These are phyloP conservation scores for Linum usitatissimum DNA, from an alignment of 345 rosid species.

Conservation along the genomic window DNA sequence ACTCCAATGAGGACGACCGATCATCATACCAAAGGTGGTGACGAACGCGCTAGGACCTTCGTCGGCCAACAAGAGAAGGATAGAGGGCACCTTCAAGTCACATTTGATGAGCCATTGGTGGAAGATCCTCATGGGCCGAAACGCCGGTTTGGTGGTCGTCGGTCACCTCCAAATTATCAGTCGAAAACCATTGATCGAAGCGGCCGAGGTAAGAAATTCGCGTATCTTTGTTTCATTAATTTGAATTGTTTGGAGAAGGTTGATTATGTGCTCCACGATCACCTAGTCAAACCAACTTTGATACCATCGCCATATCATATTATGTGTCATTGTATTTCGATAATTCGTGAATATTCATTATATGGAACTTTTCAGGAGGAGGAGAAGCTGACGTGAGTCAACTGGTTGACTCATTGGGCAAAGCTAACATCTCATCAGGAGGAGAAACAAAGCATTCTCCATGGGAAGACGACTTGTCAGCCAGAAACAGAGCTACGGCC, in stretches of 20 bases:
- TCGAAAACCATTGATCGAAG: conserved; percentile 45
- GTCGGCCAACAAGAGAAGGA: neutral
- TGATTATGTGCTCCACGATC: too few species aligned
- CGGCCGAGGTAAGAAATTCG: conserved; percentile 22
- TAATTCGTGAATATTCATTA: too few species aligned
- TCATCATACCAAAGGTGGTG: conserved; percentile 10
- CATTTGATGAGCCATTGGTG: conserved; percentile 24
- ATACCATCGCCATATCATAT: too few species aligned
- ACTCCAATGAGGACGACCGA: neutral
- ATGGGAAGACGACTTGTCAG: conserved; percentile 6
- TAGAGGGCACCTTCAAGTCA: conserved; percentile 25
- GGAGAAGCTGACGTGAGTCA: conserved; percentile 26
- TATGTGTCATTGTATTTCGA: too few species aligned
- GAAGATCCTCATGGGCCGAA: conserved; percentile 48
- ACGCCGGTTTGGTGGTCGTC: conserved; percentile 10
- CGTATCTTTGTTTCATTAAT: too few species aligned
- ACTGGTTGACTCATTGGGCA: conserved; percentile 27
- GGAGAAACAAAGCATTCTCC: neutral
- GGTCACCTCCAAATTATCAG: conserved; percentile 39
- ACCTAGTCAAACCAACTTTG: too few species aligned
- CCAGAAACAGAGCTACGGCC: conserved; percentile 2
- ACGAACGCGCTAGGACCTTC: neutral
- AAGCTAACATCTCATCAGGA: conserved; percentile 25
- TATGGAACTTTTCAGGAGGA: conserved; percentile 13
- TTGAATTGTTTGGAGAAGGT: too few species aligned